Evolutionary conservation across 1,139 yeast species (phyloP).

Genomic region (Saccharomyces hybrid): DNA sequence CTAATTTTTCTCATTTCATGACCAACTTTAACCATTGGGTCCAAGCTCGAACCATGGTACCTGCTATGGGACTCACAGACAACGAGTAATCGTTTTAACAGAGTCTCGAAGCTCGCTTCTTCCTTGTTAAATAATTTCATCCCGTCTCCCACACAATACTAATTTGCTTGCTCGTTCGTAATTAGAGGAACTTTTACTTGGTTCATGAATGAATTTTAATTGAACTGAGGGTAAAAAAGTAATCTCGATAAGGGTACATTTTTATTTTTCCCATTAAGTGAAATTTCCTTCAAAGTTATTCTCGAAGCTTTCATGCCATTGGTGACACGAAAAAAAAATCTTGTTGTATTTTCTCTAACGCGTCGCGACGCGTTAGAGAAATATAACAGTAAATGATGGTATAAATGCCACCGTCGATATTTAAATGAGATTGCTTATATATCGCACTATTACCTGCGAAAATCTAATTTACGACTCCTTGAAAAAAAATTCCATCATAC

Average conservation of each 20-base stretch:
- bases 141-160: background rate
- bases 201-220: background rate
- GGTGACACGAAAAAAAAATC: slow-evolving; percentile 2
- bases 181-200: background rate
- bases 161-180: background rate
- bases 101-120: background rate
- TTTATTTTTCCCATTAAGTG: background rate
- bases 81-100: background rate
- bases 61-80: background rate
- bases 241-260: background rate
- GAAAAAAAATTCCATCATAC: background rate
- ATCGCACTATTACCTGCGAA: background rate
- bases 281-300: background rate
- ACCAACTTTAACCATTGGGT: slow-evolving; percentile 2
- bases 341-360: background rate
- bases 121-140: background rate
- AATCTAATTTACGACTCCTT: background rate
- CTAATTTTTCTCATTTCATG: background rate
- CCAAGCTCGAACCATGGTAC: slow-evolving; percentile 1
- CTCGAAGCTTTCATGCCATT: slow-evolving; percentile 3
- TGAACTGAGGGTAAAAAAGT: background rate
- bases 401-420: background rate
- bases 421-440: background rate
- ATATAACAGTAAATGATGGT: background rate
- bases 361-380: background rate